Percentiles rank a stretch among this genome's conserved stretches.
phyloP scores from a whole-genome alignment of 2,329 filamentous ascomycete genomes.

The Trichophyton verrucosum region DNA sequence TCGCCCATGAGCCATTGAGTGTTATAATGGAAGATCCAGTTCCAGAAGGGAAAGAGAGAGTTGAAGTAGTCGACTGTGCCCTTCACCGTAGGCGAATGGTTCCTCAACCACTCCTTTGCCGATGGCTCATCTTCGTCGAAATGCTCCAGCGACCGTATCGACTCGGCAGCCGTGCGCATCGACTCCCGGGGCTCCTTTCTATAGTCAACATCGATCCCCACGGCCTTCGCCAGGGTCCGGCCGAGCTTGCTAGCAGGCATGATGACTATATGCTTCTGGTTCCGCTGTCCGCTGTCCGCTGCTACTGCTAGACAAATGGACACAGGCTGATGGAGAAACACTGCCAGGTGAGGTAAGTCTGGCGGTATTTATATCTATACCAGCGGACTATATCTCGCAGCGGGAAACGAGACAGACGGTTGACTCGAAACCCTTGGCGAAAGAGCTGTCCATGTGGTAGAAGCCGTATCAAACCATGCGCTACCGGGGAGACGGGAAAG shows the following conservation, averaged over 20 bases:
- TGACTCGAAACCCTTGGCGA: not conserved
- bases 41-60: constrained; percentile 37
- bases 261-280: not conserved
- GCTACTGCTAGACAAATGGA: not conserved
- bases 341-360: not conserved
- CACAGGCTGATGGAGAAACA: not conserved
- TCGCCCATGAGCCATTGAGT: constrained; percentile 38
- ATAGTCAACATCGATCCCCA: constrained; percentile 12
- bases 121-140: constrained; percentile 14
- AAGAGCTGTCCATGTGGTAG: not conserved
- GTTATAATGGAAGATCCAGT: constrained; percentile 43
- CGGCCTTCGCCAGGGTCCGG: constrained; percentile 4
- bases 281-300: not conserved
- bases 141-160: constrained; percentile 16
- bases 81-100: constrained; percentile 7
- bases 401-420: not conserved
- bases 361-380: constrained; percentile 2
- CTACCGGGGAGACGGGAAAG: not conserved
- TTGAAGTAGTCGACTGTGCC: constrained; percentile 9
- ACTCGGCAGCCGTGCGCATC: constrained; percentile 9
- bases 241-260: constrained; percentile 9
- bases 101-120: constrained; percentile 10
- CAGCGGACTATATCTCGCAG: not conserved
- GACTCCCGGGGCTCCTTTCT: constrained; percentile 11
- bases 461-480: not conserved